A percentile compares a stretch with the other conserved stretches of the same genome.
Conservation (phyloP, 495 filamentous ascomycete genomes). For the Aspergillus taichungensis region DNA sequence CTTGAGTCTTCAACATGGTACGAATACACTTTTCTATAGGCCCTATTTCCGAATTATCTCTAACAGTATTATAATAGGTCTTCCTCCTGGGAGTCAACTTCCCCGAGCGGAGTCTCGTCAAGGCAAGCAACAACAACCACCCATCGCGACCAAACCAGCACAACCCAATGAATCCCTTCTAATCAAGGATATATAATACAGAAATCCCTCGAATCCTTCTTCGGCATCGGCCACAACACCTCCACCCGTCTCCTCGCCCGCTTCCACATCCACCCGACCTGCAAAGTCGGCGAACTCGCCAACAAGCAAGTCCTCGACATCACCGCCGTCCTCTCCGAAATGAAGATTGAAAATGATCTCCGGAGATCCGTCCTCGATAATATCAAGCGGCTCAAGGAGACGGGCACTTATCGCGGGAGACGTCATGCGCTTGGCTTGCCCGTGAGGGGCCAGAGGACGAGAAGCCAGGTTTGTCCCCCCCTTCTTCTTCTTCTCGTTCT, state of each 20-base stretch:
- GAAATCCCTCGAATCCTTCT: conserved; percentile 83
- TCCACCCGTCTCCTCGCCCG: conserved; percentile 73
- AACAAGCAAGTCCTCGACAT: conserved; percentile 68
- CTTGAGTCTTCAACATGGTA: conserved; percentile 27
- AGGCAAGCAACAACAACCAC: conserved; percentile 42
- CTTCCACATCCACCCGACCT: conserved; percentile 73
- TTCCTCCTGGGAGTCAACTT: conserved; percentile 82
- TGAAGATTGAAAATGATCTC: conserved; percentile 93
- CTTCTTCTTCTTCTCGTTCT: background rate
- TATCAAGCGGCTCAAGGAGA: conserved; percentile 79
- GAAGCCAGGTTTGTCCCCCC: conserved; percentile 54
- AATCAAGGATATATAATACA: conserved; percentile 27
- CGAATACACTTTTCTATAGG: background rate
- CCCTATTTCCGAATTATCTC: too few species aligned
- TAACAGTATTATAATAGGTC: conserved; percentile 47
- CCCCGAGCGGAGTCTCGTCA: conserved; percentile 69
- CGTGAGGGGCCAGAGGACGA: conserved; percentile 79
- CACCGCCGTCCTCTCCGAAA: conserved; percentile 73
- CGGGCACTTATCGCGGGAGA: conserved; percentile 82
- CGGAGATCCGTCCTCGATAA: conserved; percentile 68
- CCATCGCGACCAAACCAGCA: conserved; percentile 1
- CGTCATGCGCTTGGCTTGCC: conserved; percentile 85
- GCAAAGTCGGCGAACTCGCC: conserved; percentile 61
- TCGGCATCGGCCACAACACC: conserved; percentile 69
- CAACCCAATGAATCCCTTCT: conserved; percentile 6